Percentiles rank a stretch among this genome's conserved stretches.
phyloP scores from a whole-genome alignment of 345 rosid genomes.

The Salix udensis region DNA sequence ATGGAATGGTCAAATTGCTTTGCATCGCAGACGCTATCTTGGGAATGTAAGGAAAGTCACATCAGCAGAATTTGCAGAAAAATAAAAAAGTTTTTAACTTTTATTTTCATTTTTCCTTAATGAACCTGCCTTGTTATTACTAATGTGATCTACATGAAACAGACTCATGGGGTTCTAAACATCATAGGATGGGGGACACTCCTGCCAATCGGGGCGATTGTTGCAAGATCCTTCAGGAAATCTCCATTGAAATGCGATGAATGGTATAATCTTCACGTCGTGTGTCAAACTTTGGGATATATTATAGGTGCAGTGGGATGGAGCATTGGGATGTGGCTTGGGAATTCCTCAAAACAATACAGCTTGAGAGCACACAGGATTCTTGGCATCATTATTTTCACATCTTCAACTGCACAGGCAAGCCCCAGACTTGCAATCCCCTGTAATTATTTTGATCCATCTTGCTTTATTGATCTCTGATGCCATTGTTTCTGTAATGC shows the following conservation, averaged over 20 bases:
- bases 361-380: conserved; percentile 25
- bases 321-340: conserved; percentile 38
- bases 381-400: conserved; percentile 34
- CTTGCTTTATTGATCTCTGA: background rate
- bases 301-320: conserved; percentile 37
- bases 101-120: background rate
- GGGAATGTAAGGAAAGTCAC: conserved; percentile 23
- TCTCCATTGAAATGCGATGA: conserved; percentile 27
- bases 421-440: background rate
- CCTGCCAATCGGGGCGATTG: conserved; percentile 34
- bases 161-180: conserved; percentile 42
- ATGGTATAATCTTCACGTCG: conserved; percentile 34
- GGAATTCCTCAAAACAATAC: conserved; percentile 23
- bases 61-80: background rate
- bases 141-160: background rate
- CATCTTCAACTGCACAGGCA: conserved; percentile 38
- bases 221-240: conserved; percentile 32
- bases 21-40: conserved; percentile 11
- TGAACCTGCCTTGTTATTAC: background rate
- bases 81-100: background rate
- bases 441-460: background rate
- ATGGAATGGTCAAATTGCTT: conserved; percentile 15
- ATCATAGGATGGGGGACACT: conserved; percentile 43
- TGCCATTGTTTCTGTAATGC: background rate
- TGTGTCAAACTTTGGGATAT: conserved; percentile 35